A percentile compares a stretch with the other conserved stretches of the same genome.
phyloP scores from a whole-genome alignment of 2,329 filamentous ascomycete species.

The Scolecobasidium constrictum region DNA sequence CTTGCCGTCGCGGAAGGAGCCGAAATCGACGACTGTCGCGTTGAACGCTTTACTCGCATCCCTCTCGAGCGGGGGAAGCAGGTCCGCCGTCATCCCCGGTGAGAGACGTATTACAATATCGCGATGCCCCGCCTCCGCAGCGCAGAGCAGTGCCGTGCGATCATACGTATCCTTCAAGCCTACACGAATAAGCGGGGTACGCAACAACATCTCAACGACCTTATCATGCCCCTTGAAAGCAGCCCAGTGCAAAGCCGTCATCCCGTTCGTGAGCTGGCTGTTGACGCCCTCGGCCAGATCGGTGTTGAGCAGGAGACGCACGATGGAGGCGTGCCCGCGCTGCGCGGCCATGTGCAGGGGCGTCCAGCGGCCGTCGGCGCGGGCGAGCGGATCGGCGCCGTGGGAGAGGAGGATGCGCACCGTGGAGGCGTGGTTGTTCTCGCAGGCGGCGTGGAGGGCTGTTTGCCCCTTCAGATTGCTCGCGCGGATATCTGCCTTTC shows the following conservation, averaged over 20 bases:
- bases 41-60: slow-evolving; percentile 26
- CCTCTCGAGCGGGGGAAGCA: slow-evolving; percentile 21
- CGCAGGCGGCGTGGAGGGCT: slow-evolving; percentile 19
- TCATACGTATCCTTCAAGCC: slow-evolving; percentile 31
- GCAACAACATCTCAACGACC: slow-evolving; percentile 22
- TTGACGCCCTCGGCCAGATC: slow-evolving; percentile 12
- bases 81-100: slow-evolving; percentile 28
- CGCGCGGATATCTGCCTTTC: slow-evolving; percentile 18
- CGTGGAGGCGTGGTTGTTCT: slow-evolving; percentile 21
- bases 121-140: slow-evolving; percentile 27
- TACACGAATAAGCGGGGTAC: slow-evolving; percentile 25
- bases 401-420: slow-evolving; percentile 19
- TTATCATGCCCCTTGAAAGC: slow-evolving; percentile 23
- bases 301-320: slow-evolving; percentile 9
- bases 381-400: slow-evolving; percentile 18
- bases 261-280: slow-evolving; percentile 21
- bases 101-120: slow-evolving; percentile 31
- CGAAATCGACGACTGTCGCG: slow-evolving; percentile 28
- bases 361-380: slow-evolving; percentile 17
- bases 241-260: slow-evolving; percentile 27
- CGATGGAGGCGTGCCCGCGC: slow-evolving; percentile 8
- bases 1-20: slow-evolving; percentile 20
- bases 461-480: slow-evolving; percentile 25
- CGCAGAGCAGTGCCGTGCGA: slow-evolving; percentile 31
- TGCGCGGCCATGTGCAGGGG: slow-evolving; percentile 16